These are phyloP conservation scores for Aspergillus uvarum DNA, from an alignment of 2,329 filamentous ascomycete species.

Conservation along the genomic window DNA sequence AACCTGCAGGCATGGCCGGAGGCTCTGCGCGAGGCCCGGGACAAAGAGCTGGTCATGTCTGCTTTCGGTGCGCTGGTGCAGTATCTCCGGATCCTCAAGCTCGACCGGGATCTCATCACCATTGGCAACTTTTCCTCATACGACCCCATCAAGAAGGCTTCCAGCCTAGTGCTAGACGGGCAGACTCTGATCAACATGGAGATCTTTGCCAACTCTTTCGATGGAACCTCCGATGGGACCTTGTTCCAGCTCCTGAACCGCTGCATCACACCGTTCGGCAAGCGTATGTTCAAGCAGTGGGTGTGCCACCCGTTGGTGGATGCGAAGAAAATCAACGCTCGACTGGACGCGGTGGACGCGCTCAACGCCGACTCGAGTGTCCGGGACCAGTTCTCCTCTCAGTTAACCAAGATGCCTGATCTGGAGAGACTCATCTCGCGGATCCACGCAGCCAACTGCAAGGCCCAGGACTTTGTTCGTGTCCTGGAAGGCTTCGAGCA, in stretches of 20 bases:
- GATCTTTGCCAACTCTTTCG: conserved; percentile 88
- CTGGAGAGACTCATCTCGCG: conserved; percentile 91
- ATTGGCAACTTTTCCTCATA: conserved; percentile 91
- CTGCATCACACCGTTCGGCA: conserved; percentile 95
- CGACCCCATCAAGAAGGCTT: conserved; percentile 85
- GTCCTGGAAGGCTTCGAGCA: conserved; percentile 96
- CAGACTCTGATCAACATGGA: conserved; percentile 98
- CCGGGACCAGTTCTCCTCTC: conserved; percentile 83
- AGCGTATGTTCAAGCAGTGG: conserved; percentile 94
- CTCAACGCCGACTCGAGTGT: conserved; percentile 79
- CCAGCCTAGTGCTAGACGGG: conserved; percentile 87
- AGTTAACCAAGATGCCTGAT: conserved; percentile 88
- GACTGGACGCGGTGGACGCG: conserved; percentile 89
- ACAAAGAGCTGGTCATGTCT: conserved; percentile 84
- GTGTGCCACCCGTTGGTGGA: conserved; percentile 93
- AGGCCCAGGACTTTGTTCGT: conserved; percentile 85
- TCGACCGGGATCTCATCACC: conserved; percentile 82
- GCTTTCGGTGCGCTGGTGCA: conserved; percentile 85
- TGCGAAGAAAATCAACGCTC: conserved; percentile 82
- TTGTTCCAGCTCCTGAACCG: conserved; percentile 88
- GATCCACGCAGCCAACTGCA: conserved; percentile 88
- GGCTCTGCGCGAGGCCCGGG: conserved; percentile 66
- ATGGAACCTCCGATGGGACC: conserved; percentile 81
- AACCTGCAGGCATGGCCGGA: conserved; percentile 73
- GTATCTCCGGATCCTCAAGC: conserved; percentile 82